Evolutionary conservation across 2,329 filamentous ascomycete species (phyloP).

Genomic region (Purpureocillium takamizusanense): DNA sequence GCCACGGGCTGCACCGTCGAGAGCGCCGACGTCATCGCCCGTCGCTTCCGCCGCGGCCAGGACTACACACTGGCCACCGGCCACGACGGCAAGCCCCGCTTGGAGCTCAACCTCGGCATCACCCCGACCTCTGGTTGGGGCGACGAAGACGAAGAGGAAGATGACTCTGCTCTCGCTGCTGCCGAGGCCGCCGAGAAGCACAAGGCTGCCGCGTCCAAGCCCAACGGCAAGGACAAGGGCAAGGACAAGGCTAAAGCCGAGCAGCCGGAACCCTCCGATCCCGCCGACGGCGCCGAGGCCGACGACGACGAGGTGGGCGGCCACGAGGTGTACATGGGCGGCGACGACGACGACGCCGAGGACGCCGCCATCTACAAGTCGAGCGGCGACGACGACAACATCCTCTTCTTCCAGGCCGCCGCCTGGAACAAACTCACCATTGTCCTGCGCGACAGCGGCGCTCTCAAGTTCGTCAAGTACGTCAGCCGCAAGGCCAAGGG

Average conservation of each 20-base stretch:
- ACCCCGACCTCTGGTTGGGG: conserved; percentile 85
- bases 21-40: conserved; percentile 68
- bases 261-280: conserved; percentile 6
- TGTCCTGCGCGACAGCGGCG: conserved; percentile 78
- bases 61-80: conserved; percentile 93
- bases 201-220: conserved; percentile 18
- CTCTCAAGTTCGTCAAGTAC: conserved; percentile 93
- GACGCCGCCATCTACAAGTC: conserved; percentile 87
- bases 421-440: conserved; percentile 88
- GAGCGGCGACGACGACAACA: conserved; percentile 64
- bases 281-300: conserved; percentile 20
- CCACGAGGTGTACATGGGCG: conserved; percentile 90
- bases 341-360: conserved; percentile 59
- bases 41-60: conserved; percentile 75
- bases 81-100: conserved; percentile 65
- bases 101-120: conserved; percentile 81
- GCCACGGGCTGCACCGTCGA: conserved; percentile 69
- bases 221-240: conserved; percentile 19
- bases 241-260: conserved; percentile 21
- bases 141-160: conserved; percentile 46
- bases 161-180: conserved; percentile 26
- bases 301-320: conserved; percentile 56
- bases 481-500: conserved; percentile 74
- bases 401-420: conserved; percentile 53
- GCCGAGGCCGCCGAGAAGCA: conserved; percentile 20